These are phyloP conservation scores for Chaetomium globosum DNA, from an alignment of 2,329 filamentous ascomycete genomes.

Conservation along the genomic window DNA sequence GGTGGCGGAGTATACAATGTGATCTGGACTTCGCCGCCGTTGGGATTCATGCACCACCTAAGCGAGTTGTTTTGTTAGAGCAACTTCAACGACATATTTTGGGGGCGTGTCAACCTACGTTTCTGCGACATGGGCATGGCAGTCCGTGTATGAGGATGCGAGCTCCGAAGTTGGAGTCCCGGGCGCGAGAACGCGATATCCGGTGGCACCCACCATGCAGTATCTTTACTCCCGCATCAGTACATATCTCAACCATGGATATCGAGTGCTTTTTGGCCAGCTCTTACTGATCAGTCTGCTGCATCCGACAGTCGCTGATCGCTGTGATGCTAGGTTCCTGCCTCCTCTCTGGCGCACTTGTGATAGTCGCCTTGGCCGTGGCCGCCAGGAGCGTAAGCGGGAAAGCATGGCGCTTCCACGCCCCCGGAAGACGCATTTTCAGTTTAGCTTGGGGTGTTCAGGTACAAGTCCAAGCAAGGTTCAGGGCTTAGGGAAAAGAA, in stretches of 20 bases:
- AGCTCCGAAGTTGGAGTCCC: constrained; percentile 37
- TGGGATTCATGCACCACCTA: constrained; percentile 50
- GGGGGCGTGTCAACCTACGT: constrained; percentile 47
- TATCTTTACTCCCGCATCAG: constrained; percentile 10
- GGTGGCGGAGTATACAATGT: constrained; percentile 28
- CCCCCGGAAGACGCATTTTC: neutral
- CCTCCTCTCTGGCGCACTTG: neutral
- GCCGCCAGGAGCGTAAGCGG: neutral
- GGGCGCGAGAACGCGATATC: constrained; percentile 37
- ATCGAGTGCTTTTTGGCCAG: neutral
- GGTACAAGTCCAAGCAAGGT: neutral
- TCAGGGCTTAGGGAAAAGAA: neutral
- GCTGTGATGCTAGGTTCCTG: neutral
- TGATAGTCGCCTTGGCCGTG: neutral
- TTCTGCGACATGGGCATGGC: constrained; percentile 56
- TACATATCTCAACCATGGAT: neutral
- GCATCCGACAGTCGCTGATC: neutral
- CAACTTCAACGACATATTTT: neutral
- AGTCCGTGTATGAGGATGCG: constrained; percentile 43
- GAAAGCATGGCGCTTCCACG: neutral
- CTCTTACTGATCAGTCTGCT: neutral
- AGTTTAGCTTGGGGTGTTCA: neutral
- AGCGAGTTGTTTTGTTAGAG: neutral
- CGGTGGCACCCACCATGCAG: constrained; percentile 39
- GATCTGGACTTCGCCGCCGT: constrained; percentile 46